phyloP scores from a whole-genome alignment of 257 asterid species.

The Rubia yunnanensis region DNA sequence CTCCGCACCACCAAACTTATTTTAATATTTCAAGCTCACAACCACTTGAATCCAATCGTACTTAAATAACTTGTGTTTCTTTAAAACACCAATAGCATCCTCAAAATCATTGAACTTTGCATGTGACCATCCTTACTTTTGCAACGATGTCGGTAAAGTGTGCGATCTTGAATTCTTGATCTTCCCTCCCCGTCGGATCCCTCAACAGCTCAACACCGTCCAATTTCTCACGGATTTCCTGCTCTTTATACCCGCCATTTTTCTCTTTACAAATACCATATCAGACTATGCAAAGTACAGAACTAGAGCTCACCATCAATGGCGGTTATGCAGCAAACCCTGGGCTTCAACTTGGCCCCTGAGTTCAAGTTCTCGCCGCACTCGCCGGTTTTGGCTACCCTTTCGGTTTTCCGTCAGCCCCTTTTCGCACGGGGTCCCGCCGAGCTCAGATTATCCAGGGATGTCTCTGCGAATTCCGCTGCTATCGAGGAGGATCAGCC shows the following conservation, averaged over 20 bases:
- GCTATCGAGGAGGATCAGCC: constrained; percentile 1
- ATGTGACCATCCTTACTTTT: background rate
- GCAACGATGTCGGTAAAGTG: background rate
- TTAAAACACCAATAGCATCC: too few relatives aligned
- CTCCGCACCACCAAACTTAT: too few relatives aligned
- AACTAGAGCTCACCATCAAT: background rate
- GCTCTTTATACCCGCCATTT: constrained; percentile 7
- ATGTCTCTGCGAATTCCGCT: background rate
- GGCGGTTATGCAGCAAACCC: constrained; percentile 6
- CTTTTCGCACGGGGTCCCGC: background rate
- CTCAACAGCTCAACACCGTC: background rate
- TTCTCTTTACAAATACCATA: too few relatives aligned
- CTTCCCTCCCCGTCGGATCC: constrained; percentile 11
- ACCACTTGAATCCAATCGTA: too few relatives aligned
- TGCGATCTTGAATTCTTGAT: too few relatives aligned
- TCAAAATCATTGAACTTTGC: background rate
- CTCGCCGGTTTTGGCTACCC: background rate
- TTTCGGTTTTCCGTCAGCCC: background rate
- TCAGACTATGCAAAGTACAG: background rate
- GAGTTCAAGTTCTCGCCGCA: background rate
- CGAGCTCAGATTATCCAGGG: background rate
- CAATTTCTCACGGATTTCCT: constrained; percentile 16
- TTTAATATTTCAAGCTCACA: too few relatives aligned
- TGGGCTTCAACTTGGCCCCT: background rate
- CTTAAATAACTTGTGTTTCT: too few relatives aligned